A percentile compares a stretch with the other conserved stretches of the same genome.
Conservation (phyloP, 2,329 filamentous ascomycete genomes). For the Byssothecium circinans region DNA sequence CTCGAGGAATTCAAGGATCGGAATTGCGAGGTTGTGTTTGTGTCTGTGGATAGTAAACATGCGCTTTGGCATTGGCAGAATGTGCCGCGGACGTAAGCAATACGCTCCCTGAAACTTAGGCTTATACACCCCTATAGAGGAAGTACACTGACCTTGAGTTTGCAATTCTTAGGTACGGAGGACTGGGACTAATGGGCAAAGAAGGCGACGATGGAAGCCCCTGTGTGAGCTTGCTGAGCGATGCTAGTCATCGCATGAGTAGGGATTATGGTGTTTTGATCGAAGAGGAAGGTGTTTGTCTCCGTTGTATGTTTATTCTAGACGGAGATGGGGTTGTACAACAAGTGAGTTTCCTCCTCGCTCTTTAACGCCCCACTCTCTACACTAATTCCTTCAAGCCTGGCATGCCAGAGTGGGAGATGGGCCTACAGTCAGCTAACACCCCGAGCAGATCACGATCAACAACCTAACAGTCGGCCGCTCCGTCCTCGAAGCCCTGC, state of each 20-base stretch:
- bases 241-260: constrained; percentile 63
- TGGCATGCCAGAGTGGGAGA: no score
- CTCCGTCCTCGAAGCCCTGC: constrained; percentile 65
- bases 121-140: no score
- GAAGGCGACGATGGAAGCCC: no score
- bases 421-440: no score
- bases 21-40: constrained; percentile 62
- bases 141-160: no score
- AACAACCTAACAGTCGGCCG: constrained; percentile 68
- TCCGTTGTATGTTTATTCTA: constrained; percentile 67
- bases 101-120: no score
- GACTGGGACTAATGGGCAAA: constrained; percentile 59
- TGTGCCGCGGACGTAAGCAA: no score
- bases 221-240: constrained; percentile 52
- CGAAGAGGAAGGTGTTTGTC: constrained; percentile 64
- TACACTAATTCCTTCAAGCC: no score
- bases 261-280: constrained; percentile 65
- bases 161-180: no score
- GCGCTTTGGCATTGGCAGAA: constrained; percentile 50
- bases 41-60: constrained; percentile 65
- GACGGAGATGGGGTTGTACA: constrained; percentile 63
- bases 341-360: constrained; percentile 49
- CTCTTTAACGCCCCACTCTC: no score
- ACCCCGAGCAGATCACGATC: constrained; percentile 66
- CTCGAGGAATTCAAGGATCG: constrained; percentile 62